These are phyloP conservation scores for Polychytrium aggregatum DNA, from an alignment of 192 early-diverging fungal genomes.

Conservation along the genomic window DNA sequence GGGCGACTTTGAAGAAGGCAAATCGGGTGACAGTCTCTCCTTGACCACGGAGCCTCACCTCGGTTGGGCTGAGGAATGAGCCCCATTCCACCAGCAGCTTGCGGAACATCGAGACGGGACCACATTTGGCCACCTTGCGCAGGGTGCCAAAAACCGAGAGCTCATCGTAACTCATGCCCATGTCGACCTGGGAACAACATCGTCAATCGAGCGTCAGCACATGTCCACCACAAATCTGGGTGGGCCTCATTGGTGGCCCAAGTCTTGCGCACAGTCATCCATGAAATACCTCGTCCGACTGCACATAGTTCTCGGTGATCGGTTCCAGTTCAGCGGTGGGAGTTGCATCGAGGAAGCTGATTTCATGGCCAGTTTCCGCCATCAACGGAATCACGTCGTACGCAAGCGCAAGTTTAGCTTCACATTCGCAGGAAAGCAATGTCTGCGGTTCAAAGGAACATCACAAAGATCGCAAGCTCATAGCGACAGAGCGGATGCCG, in stretches of 20 bases:
- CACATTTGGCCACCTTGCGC: constrained; percentile 76
- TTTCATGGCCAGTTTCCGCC: background rate
- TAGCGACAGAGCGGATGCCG: background rate
- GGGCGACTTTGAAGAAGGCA: no score
- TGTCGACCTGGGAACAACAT: constrained; percentile 50
- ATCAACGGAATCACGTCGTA: background rate
- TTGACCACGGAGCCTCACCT: no score
- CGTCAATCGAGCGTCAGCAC: no score
- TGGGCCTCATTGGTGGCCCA: constrained; percentile 1
- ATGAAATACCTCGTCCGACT: constrained; percentile 68
- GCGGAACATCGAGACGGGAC: constrained; percentile 90
- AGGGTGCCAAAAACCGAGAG: constrained; percentile 82
- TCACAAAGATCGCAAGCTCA: background rate
- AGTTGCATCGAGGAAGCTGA: constrained; percentile 63
- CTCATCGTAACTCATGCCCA: constrained; percentile 98
- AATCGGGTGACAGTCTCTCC: no score
- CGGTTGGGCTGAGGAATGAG: constrained; percentile 36
- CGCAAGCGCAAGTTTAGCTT: background rate
- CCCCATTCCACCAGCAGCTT: constrained; percentile 79
- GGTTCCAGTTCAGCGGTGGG: constrained; percentile 97
- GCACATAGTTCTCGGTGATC: constrained; percentile 65
- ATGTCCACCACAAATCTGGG: no score
- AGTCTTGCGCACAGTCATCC: background rate
- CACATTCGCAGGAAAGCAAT: background rate
- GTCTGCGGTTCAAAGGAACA: background rate